Percentiles rank a stretch among this genome's conserved stretches.
Evolutionary conservation across 176 grass and related monocot species (phyloP).

Genomic region (Olyra latifolia): DNA sequence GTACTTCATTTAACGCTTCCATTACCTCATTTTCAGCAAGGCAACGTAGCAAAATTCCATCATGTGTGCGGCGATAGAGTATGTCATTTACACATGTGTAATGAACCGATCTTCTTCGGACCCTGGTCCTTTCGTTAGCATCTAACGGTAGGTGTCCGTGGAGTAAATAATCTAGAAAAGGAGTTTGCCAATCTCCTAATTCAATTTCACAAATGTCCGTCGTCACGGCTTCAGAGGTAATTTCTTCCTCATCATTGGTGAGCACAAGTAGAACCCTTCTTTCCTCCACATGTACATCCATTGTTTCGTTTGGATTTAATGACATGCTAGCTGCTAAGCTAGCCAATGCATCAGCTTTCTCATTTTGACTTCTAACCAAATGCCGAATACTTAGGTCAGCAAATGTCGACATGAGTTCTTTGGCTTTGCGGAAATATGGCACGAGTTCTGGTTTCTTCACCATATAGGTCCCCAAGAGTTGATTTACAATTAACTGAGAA

Average conservation of each 20-base stretch:
- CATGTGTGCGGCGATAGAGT: not conserved
- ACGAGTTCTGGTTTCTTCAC: not conserved
- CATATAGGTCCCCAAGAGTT: not conserved
- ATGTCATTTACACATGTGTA: not conserved
- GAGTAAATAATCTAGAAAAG: not conserved
- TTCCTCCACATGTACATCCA: not conserved
- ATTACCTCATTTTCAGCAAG: not conserved
- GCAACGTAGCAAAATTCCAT: not conserved
- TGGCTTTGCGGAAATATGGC: not conserved
- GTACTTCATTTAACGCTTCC: not conserved
- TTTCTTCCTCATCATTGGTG: fast-evolving
- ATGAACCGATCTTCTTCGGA: not conserved
- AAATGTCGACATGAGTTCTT: not conserved
- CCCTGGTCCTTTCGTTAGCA: not conserved
- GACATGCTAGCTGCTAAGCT: not conserved
- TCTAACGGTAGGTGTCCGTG: not conserved
- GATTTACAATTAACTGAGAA: not conserved
- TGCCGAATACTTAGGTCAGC: not conserved
- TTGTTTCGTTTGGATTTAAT: fast-evolving
- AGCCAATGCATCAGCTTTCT: not conserved
- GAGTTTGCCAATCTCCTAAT: not conserved
- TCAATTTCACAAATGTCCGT: not conserved
- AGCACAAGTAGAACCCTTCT: not conserved
- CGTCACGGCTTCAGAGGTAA: not conserved
- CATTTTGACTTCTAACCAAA: not conserved